phyloP scores from a whole-genome alignment of 139 green algal genomes.

The Axilococcus clingmanii region DNA sequence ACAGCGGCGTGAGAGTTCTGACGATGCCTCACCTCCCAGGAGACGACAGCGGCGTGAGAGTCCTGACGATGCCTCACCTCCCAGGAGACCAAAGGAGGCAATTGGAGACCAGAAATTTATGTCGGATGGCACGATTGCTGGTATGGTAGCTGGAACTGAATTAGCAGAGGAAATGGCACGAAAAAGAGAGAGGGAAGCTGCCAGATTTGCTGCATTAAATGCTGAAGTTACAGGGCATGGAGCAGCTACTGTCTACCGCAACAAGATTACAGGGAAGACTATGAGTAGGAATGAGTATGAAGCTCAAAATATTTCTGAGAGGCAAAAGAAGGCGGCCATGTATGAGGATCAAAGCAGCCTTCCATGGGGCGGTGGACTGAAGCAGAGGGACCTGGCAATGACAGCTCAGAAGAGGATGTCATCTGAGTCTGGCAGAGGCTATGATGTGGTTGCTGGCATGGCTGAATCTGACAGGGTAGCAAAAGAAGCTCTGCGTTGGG shows the following conservation, averaged over 20 bases:
- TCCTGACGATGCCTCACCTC: slow-evolving; percentile 6
- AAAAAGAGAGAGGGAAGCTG: slow-evolving; percentile 23
- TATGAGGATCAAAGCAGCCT: slow-evolving; percentile 42
- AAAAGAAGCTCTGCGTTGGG: slow-evolving; percentile 49
- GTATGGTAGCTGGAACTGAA: slow-evolving; percentile 37
- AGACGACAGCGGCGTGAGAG: slow-evolving; percentile 12
- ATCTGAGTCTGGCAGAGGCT: slow-evolving; percentile 52
- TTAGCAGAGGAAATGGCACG: slow-evolving; percentile 16
- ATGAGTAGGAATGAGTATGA: slow-evolving; percentile 49
- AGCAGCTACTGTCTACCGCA: slow-evolving; percentile 65
- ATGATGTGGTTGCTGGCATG: not conserved
- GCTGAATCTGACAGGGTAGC: slow-evolving; percentile 37
- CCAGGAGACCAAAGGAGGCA: slow-evolving; percentile 4
- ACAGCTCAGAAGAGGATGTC: slow-evolving; percentile 41
- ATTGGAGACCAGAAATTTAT: slow-evolving; percentile 22
- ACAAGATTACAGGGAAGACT: slow-evolving; percentile 41
- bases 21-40: slow-evolving; percentile 13
- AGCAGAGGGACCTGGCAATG: slow-evolving; percentile 45
- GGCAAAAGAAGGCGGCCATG: slow-evolving; percentile 13
- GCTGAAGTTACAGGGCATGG: slow-evolving; percentile 29
- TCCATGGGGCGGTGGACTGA: slow-evolving; percentile 63
- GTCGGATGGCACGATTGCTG: slow-evolving; percentile 48
- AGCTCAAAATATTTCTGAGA: slow-evolving; percentile 15
- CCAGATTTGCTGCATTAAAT: slow-evolving; percentile 12
- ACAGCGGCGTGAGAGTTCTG: slow-evolving; percentile 17